Evolutionary conservation across 345 rosid species (phyloP), one percentile per base, ranked within the genome.

Genomic region (Sapria himalayana): DNA sequence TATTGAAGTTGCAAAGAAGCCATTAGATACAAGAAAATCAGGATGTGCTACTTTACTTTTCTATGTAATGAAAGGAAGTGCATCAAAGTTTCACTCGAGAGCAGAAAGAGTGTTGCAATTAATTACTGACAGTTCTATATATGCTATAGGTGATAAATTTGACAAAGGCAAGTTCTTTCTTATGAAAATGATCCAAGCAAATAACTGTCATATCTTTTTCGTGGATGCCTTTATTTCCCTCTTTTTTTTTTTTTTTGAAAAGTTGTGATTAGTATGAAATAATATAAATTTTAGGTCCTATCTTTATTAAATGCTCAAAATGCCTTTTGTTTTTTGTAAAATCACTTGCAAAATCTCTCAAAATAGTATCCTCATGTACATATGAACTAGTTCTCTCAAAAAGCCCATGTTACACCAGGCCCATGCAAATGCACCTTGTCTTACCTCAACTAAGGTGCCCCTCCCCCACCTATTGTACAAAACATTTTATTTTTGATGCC

Each of bases 21-120:
- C 72, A 10, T 37, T 57, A 43, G 48, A 39, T 43, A 19, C 24
- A 22, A 62, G 75, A 32, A 74, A 64, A 49, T 54, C 61, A 55
- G 94, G 85, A 27, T 82, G 42, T 21, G 62, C 63, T 72, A 60
- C 74, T 42, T 51, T 89, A 37, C 63, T 89, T 48, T 72, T 52
- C 57, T 57, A 76, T 71, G 59, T 55, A 47, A 70, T 76, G 85
- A 69, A 65, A 46, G 85, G 82, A 59, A 60, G 62, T 40, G 56
- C 59, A 31, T 59, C 63, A 31, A 63, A 57, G 54, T 60, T 79
- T 42, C 91, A 82, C 54, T 82, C 94, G 42, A 71, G 57, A 61
- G 86, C 84, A 37, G 65, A 60, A 39, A 43, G 52, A 29, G 63
- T 66, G 50, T 52, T 82, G 52, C 45, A 45, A 44, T 47, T 71